Percentiles rank a stretch among this genome's conserved stretches.
These are phyloP conservation scores for Coemansia sp. DNA, from an alignment of 192 early-diverging fungal species.

Conservation along the genomic window DNA sequence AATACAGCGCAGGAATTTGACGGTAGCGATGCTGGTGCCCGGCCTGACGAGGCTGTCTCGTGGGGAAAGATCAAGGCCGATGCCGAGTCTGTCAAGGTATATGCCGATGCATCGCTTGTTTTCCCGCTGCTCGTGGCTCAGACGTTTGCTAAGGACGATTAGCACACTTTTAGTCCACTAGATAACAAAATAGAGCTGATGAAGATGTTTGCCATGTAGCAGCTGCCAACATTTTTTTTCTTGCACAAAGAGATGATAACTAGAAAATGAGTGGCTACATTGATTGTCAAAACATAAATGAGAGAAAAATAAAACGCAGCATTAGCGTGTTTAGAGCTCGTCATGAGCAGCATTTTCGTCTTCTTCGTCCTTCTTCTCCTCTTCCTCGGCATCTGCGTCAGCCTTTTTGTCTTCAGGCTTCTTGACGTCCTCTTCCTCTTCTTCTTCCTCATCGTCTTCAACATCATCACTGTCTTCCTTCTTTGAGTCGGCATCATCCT, in stretches of 20 bases:
- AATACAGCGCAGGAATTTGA: constrained; percentile 99
- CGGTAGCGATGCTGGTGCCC: constrained; percentile 95
- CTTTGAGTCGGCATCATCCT: constrained; percentile 35
- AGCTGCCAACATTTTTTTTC: no score
- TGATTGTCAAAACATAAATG: background rate
- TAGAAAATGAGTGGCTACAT: background rate
- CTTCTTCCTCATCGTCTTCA: constrained; percentile 25
- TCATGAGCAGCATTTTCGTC: constrained; percentile 18
- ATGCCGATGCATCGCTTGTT: constrained; percentile 87
- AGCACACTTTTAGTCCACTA: background rate
- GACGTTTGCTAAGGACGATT: constrained; percentile 75
- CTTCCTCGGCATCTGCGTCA: constrained; percentile 11
- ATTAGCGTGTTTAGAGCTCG: constrained; percentile 16
- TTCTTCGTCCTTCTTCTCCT: constrained; percentile 14
- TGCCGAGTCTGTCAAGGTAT: constrained; percentile 89
- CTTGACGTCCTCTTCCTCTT: constrained; percentile 29
- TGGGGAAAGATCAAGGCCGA: constrained; percentile 94
- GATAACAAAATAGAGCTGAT: background rate
- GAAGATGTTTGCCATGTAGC: no score
- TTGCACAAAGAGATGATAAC: background rate
- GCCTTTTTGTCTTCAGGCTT: constrained; percentile 30
- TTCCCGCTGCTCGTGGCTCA: constrained; percentile 94
- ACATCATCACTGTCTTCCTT: constrained; percentile 33
- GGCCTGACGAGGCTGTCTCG: constrained; percentile 96
- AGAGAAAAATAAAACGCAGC: background rate